Conservation (phyloP, 768 basidiomycete species). For the Dentipellis sp. region DNA sequence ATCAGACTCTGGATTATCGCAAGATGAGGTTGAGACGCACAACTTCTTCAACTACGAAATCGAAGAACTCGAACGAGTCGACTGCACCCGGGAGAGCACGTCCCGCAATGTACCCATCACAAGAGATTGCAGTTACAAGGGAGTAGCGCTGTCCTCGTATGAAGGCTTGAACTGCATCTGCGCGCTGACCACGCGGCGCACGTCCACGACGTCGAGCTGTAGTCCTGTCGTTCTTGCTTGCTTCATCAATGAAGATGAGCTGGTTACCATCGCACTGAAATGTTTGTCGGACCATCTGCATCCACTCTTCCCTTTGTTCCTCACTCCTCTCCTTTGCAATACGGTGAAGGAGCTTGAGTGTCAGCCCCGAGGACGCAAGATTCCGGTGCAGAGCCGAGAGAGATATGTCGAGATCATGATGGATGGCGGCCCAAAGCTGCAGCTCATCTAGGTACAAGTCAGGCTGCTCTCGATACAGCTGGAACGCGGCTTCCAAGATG, state of each 20-base stretch:
- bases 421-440: background rate
- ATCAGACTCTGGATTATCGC: background rate
- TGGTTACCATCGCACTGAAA: conserved; percentile 1
- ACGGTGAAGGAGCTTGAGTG: background rate
- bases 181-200: conserved; percentile 14
- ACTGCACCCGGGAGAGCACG: conserved; percentile 22
- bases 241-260: conserved; percentile 22
- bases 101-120: conserved; percentile 19
- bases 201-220: conserved; percentile 19
- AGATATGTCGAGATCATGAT: background rate
- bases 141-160: conserved; percentile 17
- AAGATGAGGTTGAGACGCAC: conserved; percentile 10
- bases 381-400: background rate
- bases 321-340: background rate
- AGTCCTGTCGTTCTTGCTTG: conserved; percentile 23
- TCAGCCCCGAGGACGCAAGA: background rate
- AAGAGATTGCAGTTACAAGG: conserved; percentile 20
- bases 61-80: conserved; percentile 20
- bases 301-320: background rate
- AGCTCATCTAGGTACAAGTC: background rate
- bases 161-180: conserved; percentile 12
- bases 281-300: background rate
- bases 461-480: background rate
- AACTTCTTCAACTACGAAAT: conserved; percentile 22
- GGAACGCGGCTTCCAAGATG: background rate